Conservation (phyloP, 1,139 yeast species). For the Pichia cactophila region DNA sequence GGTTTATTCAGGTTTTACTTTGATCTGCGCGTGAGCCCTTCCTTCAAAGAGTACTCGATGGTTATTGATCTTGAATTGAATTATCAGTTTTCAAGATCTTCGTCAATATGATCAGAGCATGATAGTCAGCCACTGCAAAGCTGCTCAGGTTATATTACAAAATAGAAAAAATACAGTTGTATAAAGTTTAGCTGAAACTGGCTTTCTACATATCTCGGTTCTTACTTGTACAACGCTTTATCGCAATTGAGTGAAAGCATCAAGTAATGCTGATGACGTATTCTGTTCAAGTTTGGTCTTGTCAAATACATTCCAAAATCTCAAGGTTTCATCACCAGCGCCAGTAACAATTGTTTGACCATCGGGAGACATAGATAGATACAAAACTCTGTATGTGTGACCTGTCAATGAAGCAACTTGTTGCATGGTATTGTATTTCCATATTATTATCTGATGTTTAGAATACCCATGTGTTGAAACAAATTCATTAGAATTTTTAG, state of each 20-base stretch:
- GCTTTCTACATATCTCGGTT: background rate
- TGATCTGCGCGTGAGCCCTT: background rate
- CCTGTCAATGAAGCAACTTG: conserved; percentile 92
- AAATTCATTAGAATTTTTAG: conserved; percentile 81
- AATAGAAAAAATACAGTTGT: no score
- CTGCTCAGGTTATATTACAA: no score
- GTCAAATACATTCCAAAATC: conserved; percentile 91
- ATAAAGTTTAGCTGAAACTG: background rate
- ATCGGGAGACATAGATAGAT: conserved; percentile 89
- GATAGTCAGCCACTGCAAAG: no score
- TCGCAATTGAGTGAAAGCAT: conserved; percentile 59
- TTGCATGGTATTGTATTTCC: conserved; percentile 90
- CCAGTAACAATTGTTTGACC: conserved; percentile 98
- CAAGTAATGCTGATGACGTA: conserved; percentile 59
- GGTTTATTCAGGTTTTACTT: no score
- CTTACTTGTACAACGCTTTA: background rate
- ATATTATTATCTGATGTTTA: conserved; percentile 80
- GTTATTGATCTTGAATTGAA: no score
- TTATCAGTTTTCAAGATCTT: no score
- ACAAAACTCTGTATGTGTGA: conserved; percentile 86
- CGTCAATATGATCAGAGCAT: no score
- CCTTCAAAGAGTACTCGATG: no score
- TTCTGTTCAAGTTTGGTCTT: conserved; percentile 54
- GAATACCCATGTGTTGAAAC: conserved; percentile 96
- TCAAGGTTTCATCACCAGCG: conserved; percentile 93